A percentile compares a stretch with the other conserved stretches of the same genome.
These are phyloP conservation scores for Scheffersomyces ergatensis DNA, from an alignment of 805 yeast species.

Conservation along the genomic window DNA sequence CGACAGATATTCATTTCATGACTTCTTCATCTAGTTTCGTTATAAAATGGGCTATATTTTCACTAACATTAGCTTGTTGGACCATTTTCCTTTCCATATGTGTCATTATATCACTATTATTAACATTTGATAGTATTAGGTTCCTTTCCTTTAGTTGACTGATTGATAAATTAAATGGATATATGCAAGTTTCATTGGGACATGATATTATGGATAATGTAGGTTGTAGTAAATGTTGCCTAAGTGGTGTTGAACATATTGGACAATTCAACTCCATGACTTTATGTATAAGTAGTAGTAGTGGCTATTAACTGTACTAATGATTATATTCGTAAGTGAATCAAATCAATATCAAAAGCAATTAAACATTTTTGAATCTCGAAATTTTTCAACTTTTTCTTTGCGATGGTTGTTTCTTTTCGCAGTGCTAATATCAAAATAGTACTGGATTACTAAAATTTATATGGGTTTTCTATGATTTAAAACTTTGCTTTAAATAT, in stretches of 20 bases:
- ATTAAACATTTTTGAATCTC: not conserved
- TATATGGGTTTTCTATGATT: no score
- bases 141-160: slow-evolving; percentile 23
- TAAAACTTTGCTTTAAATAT: no score
- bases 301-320: no score
- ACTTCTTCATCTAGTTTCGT: slow-evolving; percentile 14
- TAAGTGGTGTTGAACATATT: slow-evolving; percentile 20
- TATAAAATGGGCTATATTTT: slow-evolving; percentile 24
- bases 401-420: not conserved
- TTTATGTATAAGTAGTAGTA: no score
- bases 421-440: no score
- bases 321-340: no score
- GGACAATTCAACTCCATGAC: slow-evolving; percentile 36
- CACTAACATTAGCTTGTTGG: slow-evolving; percentile 19
- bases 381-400: not conserved
- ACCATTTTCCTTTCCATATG: slow-evolving; percentile 23
- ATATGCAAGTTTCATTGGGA: slow-evolving; percentile 24
- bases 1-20: not conserved
- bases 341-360: no score
- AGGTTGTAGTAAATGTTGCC: slow-evolving; percentile 25
- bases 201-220: slow-evolving; percentile 25
- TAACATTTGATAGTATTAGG: slow-evolving; percentile 16
- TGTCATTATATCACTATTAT: slow-evolving; percentile 22
- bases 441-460: no score
- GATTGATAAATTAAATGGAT: slow-evolving; percentile 30